Evolutionary conservation across 257 asterid species (phyloP), one percentile per base, ranked within the genome.

Genomic region (Forsythia viridissima): DNA sequence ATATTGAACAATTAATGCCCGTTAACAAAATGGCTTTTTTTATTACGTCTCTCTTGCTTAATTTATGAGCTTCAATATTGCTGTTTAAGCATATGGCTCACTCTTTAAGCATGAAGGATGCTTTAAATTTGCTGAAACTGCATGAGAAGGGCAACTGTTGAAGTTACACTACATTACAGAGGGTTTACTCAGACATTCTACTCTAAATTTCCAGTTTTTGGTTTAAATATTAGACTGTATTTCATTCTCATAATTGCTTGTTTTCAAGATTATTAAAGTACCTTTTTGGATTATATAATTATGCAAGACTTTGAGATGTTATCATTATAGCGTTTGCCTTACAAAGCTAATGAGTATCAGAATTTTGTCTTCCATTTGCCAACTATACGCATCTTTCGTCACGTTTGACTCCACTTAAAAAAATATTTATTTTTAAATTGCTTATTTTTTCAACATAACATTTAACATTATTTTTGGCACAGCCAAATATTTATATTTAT

Each of bases 101-200:
- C n/a, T 77, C n/a, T 44, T 86, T 84, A 84, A 76, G 65, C 82
- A 79, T 69, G 79, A 79, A 46, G 77, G 36, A 2, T 13, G 79
- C 78, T 84, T 77, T 75, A 82, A 85, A 67, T 86, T 84, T 77
- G 80, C 82, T 40, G 89, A 76, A 24, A 67, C 87, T 2, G 71
- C 81, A 46, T 72, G 87, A 42, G 90, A 76, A 76, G 90, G 80
- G 77, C 48, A 76, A 80, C 74, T 82, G 80, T 81, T 87, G 82
- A 86, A 67, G 57, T 67, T 36, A 18, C 61, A 30, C 3, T 16
- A 70, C 57, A 75, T 24, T 18, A 68, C 38, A 69, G 40, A 63
- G 11, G 70, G 40, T 7, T 30, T 9, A 63, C 8, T 63, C 70
- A 24, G 70, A 21, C 3, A 63, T 24, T 63, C 10, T 63, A 30